Evolutionary conservation across 805 yeast genomes (phyloP), one percentile per base, ranked within the genome.

Genomic region (Candida wancherniae): DNA sequence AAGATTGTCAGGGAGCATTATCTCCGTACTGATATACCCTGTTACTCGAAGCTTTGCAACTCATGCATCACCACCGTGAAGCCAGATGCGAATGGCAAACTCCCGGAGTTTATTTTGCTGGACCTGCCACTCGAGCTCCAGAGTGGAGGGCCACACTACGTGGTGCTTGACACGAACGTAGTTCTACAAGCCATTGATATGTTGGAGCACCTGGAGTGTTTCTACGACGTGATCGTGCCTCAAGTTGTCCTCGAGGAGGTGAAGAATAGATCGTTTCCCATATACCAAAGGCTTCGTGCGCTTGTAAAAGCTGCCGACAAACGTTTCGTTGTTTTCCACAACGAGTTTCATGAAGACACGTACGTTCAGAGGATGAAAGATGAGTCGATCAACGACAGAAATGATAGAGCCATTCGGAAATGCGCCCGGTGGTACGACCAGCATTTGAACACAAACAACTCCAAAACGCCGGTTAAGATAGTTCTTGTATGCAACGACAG

Each of bases 201-300:
- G 37, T 61, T 92, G 34, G 99, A 92, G 56, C 80, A 77, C 47
- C 68, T 69, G 13, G 69, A 73, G 18, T 80, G 84, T 32, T 84
- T 92, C 50, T 80, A 71, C 49, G 97, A 92, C 58, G 95, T 88
- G 11, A 80, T 92, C 34, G 64, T 92, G n/a, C 95, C 97, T 2
- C 98, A 92, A 55, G 83, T 94, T 5, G 97, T 86, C 3, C 65
- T 92, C 20, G 97, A 94, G 45, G 97, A 92, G 57, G 95, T 90
- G 7, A 75, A 85, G 42, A 86, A 86, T 53, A 70, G 80, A 50
- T 84, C 95, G 29, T 75, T 79, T 50, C 95, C 98, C 4, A 79
- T 90, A 12, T 92, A 88, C 55, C 77, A 84, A 48, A 71, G 98
- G 52, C 58, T 90, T 28, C 71, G 97, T 48, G 73, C 83, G 3